Conservation (phyloP, 345 rosid species). For the Turnera subulata region DNA sequence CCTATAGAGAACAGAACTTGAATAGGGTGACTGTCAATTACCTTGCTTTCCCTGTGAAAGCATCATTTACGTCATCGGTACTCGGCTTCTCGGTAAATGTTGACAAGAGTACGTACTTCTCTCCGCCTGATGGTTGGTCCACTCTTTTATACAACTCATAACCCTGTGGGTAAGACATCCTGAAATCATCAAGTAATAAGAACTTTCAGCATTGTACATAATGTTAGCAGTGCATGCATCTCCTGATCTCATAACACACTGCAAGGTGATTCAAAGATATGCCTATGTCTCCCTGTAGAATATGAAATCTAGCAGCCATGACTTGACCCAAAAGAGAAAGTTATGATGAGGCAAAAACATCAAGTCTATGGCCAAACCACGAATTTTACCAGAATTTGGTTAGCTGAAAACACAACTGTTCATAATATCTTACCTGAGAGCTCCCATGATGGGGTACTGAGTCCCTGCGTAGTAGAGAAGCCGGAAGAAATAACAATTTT, state of each 20-base stretch:
- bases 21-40: slow-evolving; percentile 9
- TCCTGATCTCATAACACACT: no score
- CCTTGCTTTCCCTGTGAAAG: slow-evolving; percentile 69
- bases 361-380: no score
- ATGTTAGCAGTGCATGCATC: background rate
- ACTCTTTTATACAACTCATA: slow-evolving; percentile 80
- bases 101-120: slow-evolving; percentile 57
- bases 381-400: no score
- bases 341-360: no score
- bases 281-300: no score
- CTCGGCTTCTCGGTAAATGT: slow-evolving; percentile 55
- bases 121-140: slow-evolving; percentile 46
- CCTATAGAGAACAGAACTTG: background rate
- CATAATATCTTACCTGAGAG: slow-evolving; percentile 54
- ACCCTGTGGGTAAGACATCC: slow-evolving; percentile 66
- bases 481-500: slow-evolving; percentile 74
- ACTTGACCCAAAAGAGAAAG: no score
- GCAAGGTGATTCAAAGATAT: no score
- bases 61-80: slow-evolving; percentile 64
- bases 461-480: slow-evolving; percentile 92
- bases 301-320: no score
- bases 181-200: slow-evolving; percentile 14
- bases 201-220: background rate
- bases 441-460: slow-evolving; percentile 96
- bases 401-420: no score